These are phyloP conservation scores for Pythium aristosporum DNA, from an alignment of 352 stramenopile species.

Conservation along the genomic window DNA sequence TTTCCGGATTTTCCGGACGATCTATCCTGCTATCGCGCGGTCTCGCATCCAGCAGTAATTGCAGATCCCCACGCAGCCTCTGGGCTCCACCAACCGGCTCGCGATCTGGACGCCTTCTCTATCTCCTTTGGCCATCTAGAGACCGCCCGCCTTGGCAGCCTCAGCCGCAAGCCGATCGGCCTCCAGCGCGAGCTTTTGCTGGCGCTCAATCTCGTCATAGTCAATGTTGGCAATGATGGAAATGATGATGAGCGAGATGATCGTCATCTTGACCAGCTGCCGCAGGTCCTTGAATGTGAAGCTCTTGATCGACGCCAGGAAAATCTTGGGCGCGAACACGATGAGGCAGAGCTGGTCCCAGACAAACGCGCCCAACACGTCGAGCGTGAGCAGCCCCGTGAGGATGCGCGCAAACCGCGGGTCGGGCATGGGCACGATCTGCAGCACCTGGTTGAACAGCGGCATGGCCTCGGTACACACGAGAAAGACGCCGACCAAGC, in stretches of 20 bases:
- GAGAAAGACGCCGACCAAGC: conserved; percentile 88
- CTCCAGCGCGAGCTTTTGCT: conserved; percentile 79
- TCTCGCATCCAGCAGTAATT: no score
- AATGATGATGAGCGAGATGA: conserved; percentile 82
- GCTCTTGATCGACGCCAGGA: conserved; percentile 71
- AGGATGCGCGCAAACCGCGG: conserved; percentile 79
- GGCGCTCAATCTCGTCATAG: conserved; percentile 88
- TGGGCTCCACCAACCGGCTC: no score
- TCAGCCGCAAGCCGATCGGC: conserved; percentile 28
- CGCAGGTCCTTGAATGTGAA: conserved; percentile 79
- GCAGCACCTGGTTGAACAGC: conserved; percentile 90
- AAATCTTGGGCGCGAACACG: conserved; percentile 86
- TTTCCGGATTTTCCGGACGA: no score
- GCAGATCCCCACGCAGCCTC: no score
- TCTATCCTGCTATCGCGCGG: no score
- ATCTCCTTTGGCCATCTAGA: conserved; percentile 1
- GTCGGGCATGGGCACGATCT: conserved; percentile 92
- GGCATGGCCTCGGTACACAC: conserved; percentile 91
- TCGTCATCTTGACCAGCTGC: conserved; percentile 85
- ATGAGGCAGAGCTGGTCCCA: conserved; percentile 86
- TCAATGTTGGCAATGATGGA: conserved; percentile 88
- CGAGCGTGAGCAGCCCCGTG: conserved; percentile 76
- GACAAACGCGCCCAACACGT: conserved; percentile 83
- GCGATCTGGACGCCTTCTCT: no score
- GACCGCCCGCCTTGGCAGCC: conserved; percentile 16